Evolutionary conservation across 2,329 filamentous ascomycete species (phyloP).

Genomic region (Ciborinia camelliae): DNA sequence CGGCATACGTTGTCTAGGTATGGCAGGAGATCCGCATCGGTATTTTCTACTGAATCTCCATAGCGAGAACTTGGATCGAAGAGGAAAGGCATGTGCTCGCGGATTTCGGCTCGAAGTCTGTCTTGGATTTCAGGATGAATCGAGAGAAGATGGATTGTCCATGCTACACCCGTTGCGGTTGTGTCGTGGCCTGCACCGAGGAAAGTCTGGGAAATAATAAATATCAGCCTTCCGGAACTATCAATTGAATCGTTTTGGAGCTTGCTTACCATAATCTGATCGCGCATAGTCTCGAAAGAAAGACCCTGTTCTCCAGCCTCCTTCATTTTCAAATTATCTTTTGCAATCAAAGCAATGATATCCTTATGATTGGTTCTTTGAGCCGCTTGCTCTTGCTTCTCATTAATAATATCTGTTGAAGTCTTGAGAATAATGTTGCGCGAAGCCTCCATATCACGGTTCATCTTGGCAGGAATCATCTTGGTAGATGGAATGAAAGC

Average conservation of each 20-base stretch:
- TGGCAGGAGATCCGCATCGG: constrained; percentile 42
- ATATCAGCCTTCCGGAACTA: not conserved
- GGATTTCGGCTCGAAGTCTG: not conserved
- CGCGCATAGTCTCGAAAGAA: constrained; percentile 69
- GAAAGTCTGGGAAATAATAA: constrained; percentile 63
- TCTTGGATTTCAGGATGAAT: constrained; percentile 35
- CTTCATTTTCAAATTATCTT: constrained; percentile 43
- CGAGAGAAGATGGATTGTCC: constrained; percentile 43
- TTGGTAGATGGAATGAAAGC: constrained; percentile 43
- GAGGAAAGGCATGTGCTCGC: constrained; percentile 28
- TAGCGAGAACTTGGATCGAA: constrained; percentile 39
- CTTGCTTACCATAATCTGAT: constrained; percentile 14
- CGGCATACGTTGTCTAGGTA: constrained; percentile 47
- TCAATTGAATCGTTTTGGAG: accelerated
- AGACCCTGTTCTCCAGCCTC: constrained; percentile 67
- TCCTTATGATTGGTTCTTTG: constrained; percentile 57
- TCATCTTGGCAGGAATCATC: constrained; percentile 60
- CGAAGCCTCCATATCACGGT: constrained; percentile 62
- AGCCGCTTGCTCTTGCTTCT: constrained; percentile 58
- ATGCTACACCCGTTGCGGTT: constrained; percentile 44
- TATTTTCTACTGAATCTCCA: constrained; percentile 33
- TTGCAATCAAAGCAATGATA: constrained; percentile 61
- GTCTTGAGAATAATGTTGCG: constrained; percentile 59
- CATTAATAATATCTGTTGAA: constrained; percentile 58
- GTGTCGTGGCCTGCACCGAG: constrained; percentile 60